phyloP scores from a whole-genome alignment of 1,284 basidiomycete genomes.

The Naganishia albida region DNA sequence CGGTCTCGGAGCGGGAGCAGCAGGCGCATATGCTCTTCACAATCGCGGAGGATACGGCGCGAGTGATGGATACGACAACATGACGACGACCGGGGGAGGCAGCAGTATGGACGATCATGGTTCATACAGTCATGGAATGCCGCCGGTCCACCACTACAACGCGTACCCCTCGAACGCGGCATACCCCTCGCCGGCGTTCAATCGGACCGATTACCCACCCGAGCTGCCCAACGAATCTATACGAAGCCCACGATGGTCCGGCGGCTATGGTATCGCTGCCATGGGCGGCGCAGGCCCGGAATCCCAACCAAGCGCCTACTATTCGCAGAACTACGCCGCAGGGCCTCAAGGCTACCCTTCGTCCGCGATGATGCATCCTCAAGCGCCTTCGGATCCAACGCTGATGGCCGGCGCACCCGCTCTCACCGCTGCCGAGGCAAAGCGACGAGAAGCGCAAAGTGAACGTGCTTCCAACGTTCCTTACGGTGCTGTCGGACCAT shows the following conservation, averaged over 20 bases:
- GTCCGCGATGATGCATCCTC: neutral
- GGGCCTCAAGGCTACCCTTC: constrained; percentile 1
- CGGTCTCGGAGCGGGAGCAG: constrained; percentile 19
- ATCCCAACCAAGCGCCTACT: constrained; percentile 1
- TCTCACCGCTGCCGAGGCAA: constrained; percentile 13
- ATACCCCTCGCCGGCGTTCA: constrained; percentile 18
- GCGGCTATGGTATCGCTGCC: constrained; percentile 23
- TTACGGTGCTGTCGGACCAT: constrained; percentile 12
- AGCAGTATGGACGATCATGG: constrained; percentile 20
- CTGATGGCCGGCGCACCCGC: too few species aligned
- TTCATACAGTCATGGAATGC: constrained; percentile 25
- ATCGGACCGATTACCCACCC: constrained; percentile 18
- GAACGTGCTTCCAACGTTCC: neutral
- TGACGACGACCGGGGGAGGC: constrained; percentile 20
- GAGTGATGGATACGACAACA: constrained; percentile 26
- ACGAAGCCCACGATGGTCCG: constrained; percentile 25
- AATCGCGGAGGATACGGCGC: constrained; percentile 17
- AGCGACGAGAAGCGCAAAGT: constrained; percentile 25
- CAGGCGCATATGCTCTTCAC: constrained; percentile 8
- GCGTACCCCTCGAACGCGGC: constrained; percentile 18
- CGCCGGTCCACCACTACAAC: constrained; percentile 18
- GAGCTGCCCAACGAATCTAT: constrained; percentile 13
- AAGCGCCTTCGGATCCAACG: constrained; percentile 3
- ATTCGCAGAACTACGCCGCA: neutral
- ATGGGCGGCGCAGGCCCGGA: constrained; percentile 7